These are phyloP conservation scores for Peterozyma toletana DNA, from an alignment of 805 yeast genomes.

Conservation along the genomic window DNA sequence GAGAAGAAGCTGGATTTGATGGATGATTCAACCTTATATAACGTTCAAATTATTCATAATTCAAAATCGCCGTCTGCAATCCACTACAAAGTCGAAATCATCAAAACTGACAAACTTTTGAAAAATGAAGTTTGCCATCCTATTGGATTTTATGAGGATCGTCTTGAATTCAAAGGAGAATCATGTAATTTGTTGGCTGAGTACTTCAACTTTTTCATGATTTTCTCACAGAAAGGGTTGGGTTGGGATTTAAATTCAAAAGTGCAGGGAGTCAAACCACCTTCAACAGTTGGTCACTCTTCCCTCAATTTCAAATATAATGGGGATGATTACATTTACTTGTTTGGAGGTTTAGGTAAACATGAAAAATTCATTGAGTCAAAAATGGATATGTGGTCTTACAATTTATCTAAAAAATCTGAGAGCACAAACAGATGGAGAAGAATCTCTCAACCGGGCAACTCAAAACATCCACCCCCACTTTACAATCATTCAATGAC, in stretches of 20 bases:
- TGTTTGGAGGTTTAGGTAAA: slow-evolving; percentile 2
- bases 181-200: background rate
- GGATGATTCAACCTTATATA: background rate
- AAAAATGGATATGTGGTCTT: slow-evolving; percentile 2
- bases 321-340: slow-evolving; percentile 1
- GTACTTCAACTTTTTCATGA: background rate
- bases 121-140: background rate
- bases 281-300: background rate
- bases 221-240: background rate
- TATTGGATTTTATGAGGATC: slow-evolving; percentile 1
- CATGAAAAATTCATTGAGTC: background rate
- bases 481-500: slow-evolving; percentile 1
- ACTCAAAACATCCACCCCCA: background rate
- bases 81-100: background rate
- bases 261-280: slow-evolving; percentile 2
- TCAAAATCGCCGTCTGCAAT: no score
- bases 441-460: background rate
- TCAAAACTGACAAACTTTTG: background rate
- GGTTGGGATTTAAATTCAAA: slow-evolving; percentile 1
- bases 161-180: background rate
- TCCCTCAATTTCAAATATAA: background rate
- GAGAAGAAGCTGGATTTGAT: background rate
- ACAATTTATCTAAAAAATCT: background rate
- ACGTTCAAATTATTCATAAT: background rate
- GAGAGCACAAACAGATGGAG: slow-evolving; percentile 1